Evolutionary conservation across 345 rosid species (phyloP).

Genomic region (Aquilaria malaccensis): DNA sequence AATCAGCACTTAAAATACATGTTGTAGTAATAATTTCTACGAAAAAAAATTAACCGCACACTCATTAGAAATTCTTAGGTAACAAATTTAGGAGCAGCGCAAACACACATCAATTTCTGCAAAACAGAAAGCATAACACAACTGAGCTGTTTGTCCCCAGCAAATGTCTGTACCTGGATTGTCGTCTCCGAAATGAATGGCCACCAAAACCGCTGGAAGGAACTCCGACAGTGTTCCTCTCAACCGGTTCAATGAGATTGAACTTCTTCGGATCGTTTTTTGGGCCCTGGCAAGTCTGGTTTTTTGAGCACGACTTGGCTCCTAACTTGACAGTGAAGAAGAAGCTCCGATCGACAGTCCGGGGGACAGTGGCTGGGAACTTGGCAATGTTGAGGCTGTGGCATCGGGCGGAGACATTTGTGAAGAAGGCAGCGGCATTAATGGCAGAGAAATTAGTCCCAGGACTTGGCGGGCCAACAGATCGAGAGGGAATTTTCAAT

Average conservation of each 20-base stretch:
- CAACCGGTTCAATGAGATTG: constrained; percentile 67
- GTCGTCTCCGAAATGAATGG: constrained; percentile 59
- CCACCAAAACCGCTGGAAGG: constrained; percentile 72
- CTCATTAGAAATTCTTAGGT: no score
- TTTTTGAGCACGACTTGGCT: constrained; percentile 47
- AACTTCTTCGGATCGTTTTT: constrained; percentile 48
- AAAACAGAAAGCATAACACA: no score
- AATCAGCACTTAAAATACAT: no score
- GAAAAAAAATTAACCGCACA: no score
- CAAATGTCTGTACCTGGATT: constrained; percentile 47
- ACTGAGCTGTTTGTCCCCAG: no score
- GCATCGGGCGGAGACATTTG: constrained; percentile 38
- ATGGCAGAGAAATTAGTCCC: constrained; percentile 29
- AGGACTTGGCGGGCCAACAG: no score
- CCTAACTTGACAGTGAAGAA: constrained; percentile 65
- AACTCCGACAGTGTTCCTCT: constrained; percentile 60
- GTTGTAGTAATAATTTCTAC: no score
- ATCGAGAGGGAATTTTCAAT: no score
- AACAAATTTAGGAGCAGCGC: no score
- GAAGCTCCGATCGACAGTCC: constrained; percentile 30
- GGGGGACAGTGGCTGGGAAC: constrained; percentile 58
- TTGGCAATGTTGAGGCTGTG: constrained; percentile 42
- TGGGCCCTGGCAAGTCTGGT: constrained; percentile 70
- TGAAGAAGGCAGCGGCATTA: constrained; percentile 39
- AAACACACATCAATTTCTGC: no score